Evolutionary conservation across 1,139 yeast species (phyloP).

Genomic region (Saccharomycopsis phalli): DNA sequence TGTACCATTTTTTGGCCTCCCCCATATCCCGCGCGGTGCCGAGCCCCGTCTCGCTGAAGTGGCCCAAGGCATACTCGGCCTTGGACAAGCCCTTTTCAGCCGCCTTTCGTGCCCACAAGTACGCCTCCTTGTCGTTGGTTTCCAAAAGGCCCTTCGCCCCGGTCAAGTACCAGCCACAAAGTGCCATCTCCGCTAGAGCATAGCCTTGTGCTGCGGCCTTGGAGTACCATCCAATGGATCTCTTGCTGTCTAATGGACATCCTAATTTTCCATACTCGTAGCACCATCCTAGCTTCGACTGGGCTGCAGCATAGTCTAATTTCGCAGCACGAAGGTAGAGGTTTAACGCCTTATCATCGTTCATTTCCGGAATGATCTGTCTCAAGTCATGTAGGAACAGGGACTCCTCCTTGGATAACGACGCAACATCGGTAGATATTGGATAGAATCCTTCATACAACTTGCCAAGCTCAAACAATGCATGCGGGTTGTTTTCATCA

Average conservation of each 20-base stretch:
- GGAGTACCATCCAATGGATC: constrained; percentile 85
- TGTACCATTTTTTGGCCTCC: constrained; percentile 46
- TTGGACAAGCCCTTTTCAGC: constrained; percentile 72
- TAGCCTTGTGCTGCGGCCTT: constrained; percentile 72
- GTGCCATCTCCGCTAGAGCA: constrained; percentile 81
- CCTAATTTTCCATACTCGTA: constrained; percentile 80
- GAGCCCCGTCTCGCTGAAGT: constrained; percentile 71
- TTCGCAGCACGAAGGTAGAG: constrained; percentile 73
- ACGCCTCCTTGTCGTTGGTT: constrained; percentile 72
- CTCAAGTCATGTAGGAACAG: constrained; percentile 28
- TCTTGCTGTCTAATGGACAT: constrained; percentile 55
- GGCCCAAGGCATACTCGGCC: constrained; percentile 80
- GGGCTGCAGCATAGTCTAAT: constrained; percentile 69
- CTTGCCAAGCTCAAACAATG: constrained; percentile 59
- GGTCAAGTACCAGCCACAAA: constrained; percentile 85
- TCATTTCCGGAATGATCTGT: constrained; percentile 25
- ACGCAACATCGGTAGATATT: constrained; percentile 30
- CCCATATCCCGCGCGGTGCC: constrained; percentile 44
- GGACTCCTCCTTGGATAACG: constrained; percentile 24
- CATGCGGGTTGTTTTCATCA: constrained; percentile 39
- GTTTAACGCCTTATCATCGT: constrained; percentile 54
- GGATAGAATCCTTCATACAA: constrained; percentile 60
- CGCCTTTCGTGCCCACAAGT: constrained; percentile 83
- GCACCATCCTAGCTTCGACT: constrained; percentile 76
- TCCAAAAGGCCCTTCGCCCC: constrained; percentile 67